A percentile compares a stretch with the other conserved stretches of the same genome.
phyloP scores from a whole-genome alignment of 495 filamentous ascomycete species.

The Tuber magnatum region DNA sequence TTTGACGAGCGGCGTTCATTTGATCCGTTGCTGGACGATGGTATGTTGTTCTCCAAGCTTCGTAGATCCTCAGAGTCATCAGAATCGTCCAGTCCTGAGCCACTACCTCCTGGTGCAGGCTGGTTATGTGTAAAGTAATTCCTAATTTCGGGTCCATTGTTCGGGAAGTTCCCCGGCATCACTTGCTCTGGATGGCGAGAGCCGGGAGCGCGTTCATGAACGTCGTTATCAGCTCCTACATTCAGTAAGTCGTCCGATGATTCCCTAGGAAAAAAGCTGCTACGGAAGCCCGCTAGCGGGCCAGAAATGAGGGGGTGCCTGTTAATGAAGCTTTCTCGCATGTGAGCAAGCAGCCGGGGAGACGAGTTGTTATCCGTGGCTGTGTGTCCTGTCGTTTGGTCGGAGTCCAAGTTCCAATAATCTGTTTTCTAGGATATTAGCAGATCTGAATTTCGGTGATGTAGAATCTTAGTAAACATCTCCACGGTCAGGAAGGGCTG shows the following conservation, averaged over 20 bases:
- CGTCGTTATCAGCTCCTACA: background rate
- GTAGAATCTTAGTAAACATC: constrained; percentile 2
- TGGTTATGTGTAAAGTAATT: background rate
- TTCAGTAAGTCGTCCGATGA: background rate
- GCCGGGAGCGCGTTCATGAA: background rate
- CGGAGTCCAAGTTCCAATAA: constrained; percentile 1
- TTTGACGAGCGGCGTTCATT: background rate
- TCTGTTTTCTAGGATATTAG: constrained; percentile 1
- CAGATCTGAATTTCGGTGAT: background rate
- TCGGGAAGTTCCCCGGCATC: background rate
- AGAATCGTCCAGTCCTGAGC: constrained; percentile 1
- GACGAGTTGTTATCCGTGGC: background rate
- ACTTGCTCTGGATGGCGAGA: background rate
- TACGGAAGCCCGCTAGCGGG: background rate
- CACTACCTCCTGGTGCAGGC: background rate
- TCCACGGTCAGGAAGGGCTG: background rate
- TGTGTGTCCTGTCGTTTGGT: background rate
- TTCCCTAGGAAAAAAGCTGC: background rate
- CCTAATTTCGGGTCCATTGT: background rate
- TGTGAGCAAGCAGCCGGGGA: background rate
- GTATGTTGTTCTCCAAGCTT: constrained; percentile 1
- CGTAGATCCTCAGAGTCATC: background rate
- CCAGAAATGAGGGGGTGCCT: background rate
- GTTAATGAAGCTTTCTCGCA: background rate
- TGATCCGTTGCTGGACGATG: constrained; percentile 2